Evolutionary conservation across 2,329 filamentous ascomycete species (phyloP), one percentile per base, ranked within the genome.

Genomic region (Plectosphaerella cucumerina): DNA sequence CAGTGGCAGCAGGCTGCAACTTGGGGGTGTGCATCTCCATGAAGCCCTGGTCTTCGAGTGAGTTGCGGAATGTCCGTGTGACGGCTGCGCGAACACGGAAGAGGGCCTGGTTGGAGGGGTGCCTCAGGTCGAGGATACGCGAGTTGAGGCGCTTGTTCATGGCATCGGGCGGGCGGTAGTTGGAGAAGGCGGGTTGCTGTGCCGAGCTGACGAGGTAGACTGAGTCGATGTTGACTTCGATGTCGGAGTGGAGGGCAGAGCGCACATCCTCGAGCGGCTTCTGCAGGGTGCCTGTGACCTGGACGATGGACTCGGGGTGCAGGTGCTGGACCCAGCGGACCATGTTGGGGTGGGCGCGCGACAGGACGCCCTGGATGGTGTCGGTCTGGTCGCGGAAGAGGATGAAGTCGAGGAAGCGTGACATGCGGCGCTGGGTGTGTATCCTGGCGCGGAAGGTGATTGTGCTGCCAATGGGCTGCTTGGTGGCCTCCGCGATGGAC

Each of bases 1-100:
- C 92, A 1, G 92, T 96, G 1, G 92, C 92, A 12, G 88, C 86
- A 2, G 90, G 89, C 73, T 96, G 90, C 42, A 97, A 75, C 71
- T 96, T 97, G 2, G 92, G 92, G 0, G 90, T 96, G 65, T 96
- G 90, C 53, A 97, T 96, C 69, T 97, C 92, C 53, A 96, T 86
- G 65, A 97, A 97, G 15, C 84, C 86, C 56, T 86, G 76, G 3
- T 79, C 76, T 58, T 93, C 87, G 1, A 97, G 79, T 2, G 86
- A 84, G 10, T 79, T 70, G 46, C 92, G 87, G 78, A 96, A 97
- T 22, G 88, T 77, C 60, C 87, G 87, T 59, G 87, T 86, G 51
- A 96, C 83, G 22, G 84, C 86, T 5, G 90, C 87, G 58, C 94
- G 89, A 46, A 96, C 84, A 53, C 90, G 87, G 77, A 96, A 96